These are phyloP conservation scores for Yarrowia galli DNA, from an alignment of 1,139 yeast species.

Conservation along the genomic window DNA sequence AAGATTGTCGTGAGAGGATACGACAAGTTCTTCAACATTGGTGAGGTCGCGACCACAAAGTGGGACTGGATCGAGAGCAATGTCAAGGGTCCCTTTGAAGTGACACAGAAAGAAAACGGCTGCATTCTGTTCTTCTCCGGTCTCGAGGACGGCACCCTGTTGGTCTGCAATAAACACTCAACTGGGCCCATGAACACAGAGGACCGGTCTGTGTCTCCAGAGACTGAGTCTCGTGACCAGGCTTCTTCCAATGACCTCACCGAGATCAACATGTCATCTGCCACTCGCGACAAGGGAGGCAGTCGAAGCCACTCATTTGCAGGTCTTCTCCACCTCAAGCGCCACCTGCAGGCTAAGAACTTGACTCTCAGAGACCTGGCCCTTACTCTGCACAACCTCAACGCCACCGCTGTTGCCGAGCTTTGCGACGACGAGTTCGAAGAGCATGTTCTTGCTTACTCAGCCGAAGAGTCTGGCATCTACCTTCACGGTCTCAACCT, in stretches of 20 bases:
- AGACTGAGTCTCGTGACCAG: not conserved
- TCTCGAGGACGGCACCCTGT: slow-evolving; percentile 73
- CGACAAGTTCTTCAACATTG: slow-evolving; percentile 89
- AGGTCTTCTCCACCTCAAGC: slow-evolving; percentile 66
- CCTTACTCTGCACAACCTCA: slow-evolving; percentile 56
- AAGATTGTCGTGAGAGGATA: slow-evolving; percentile 83
- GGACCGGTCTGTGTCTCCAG: slow-evolving; percentile 46
- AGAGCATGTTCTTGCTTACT: slow-evolving; percentile 87
- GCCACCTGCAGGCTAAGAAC: slow-evolving; percentile 58
- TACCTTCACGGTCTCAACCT: slow-evolving; percentile 87
- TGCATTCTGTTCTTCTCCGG: slow-evolving; percentile 89
- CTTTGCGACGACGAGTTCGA: slow-evolving; percentile 92
- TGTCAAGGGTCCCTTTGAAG: slow-evolving; percentile 78
- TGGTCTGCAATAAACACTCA: slow-evolving; percentile 84
- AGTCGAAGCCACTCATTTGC: slow-evolving; percentile 75
- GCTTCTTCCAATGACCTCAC: not conserved
- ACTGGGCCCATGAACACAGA: slow-evolving; percentile 66
- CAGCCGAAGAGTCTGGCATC: slow-evolving; percentile 72
- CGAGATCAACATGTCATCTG: slow-evolving; percentile 3
- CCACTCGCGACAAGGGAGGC: not conserved
- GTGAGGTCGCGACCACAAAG: slow-evolving; percentile 65
- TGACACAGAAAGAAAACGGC: slow-evolving; percentile 90
- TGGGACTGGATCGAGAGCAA: slow-evolving; percentile 56
- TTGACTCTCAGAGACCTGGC: slow-evolving; percentile 63
- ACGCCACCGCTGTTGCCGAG: slow-evolving; percentile 81